Conservation (phyloP, 306 rosid species). For the Casuarina glauca region DNA sequence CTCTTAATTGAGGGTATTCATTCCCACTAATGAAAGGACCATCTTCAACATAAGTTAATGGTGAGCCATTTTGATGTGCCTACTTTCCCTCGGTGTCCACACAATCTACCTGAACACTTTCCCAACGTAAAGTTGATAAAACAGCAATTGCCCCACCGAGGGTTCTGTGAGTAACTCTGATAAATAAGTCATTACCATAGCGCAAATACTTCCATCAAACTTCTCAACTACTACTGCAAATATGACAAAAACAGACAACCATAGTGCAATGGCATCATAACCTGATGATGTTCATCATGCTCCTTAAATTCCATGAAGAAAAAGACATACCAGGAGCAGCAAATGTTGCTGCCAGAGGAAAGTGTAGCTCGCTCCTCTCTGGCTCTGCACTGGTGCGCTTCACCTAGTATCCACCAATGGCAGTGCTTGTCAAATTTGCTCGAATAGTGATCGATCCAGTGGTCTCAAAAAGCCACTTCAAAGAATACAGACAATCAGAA, state of each 20-base stretch:
- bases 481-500: not conserved
- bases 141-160: conserved; percentile 93
- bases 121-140: conserved; percentile 76
- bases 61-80: conserved; percentile 41
- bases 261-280: not conserved
- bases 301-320: not conserved
- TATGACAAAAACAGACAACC: not conserved
- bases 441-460: not conserved
- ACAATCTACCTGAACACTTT: conserved; percentile 68
- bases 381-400: not conserved
- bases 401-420: not conserved
- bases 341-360: conserved; percentile 10
- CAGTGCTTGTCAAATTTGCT: not conserved
- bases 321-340: conserved; percentile 9
- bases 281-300: not conserved
- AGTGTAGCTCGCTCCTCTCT: not conserved
- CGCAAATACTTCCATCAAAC: not conserved
- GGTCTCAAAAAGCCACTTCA: conserved; percentile 14
- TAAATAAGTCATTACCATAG: conserved; percentile 43
- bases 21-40: conserved; percentile 46
- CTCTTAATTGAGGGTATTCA: conserved; percentile 69
- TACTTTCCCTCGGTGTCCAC: conserved; percentile 70
- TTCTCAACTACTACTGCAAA: not conserved
- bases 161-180: conserved; percentile 77
- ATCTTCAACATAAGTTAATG: conserved; percentile 46